Percentiles rank a stretch among this genome's conserved stretches.
Evolutionary conservation across 306 rosid species (phyloP).

Genomic region (Glycine soja): DNA sequence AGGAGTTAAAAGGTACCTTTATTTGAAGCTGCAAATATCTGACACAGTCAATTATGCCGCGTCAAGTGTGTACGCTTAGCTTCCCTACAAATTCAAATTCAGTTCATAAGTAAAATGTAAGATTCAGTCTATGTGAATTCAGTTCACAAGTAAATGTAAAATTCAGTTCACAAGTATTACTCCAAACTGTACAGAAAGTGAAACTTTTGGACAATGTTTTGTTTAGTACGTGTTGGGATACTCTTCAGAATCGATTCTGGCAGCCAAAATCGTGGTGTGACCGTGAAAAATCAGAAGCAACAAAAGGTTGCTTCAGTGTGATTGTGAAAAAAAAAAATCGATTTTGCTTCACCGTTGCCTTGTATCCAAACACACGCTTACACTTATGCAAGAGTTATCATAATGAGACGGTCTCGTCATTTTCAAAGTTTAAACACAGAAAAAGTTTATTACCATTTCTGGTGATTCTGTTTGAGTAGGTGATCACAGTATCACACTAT

Average conservation of each 20-base stretch:
- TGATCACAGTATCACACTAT: not conserved
- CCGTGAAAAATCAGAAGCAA: too few species aligned
- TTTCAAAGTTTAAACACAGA: not conserved
- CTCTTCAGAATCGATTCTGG: too few species aligned
- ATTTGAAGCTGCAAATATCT: conserved; percentile 80
- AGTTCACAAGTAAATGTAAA: conserved; percentile 34
- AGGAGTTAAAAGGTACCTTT: conserved; percentile 60
- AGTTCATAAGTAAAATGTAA: conserved; percentile 48
- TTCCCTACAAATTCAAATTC: conserved; percentile 63
- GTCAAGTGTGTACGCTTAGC: conserved; percentile 68
- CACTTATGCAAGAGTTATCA: not conserved
- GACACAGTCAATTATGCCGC: conserved; percentile 82
- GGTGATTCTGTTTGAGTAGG: conserved; percentile 2
- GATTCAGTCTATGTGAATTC: too few species aligned
- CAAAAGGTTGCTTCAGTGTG: conserved; percentile 51
- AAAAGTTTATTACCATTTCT: not conserved
- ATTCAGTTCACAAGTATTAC: conserved; percentile 43
- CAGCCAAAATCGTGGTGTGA: too few species aligned
- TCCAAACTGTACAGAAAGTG: conserved; percentile 20
- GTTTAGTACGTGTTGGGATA: not conserved
- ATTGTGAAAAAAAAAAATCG: not conserved
- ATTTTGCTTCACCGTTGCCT: not conserved
- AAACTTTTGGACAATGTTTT: not conserved
- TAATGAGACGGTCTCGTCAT: not conserved
- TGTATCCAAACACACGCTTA: not conserved